phyloP scores from a whole-genome alignment of 129 eudicot genomes.

The Flaveria trinervia region DNA sequence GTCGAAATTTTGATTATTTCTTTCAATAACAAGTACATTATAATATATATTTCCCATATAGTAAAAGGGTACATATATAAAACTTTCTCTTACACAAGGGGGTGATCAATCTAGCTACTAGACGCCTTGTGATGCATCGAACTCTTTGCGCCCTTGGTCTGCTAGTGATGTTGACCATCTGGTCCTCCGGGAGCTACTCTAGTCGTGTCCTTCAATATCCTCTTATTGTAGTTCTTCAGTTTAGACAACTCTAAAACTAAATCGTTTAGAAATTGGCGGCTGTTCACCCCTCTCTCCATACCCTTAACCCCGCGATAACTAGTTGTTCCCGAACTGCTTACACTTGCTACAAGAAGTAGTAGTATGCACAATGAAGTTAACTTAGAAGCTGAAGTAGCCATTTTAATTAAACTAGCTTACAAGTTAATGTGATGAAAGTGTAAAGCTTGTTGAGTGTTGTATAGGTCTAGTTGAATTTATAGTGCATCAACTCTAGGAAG shows the following conservation, averaged over 20 bases:
- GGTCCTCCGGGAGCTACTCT: conserved; percentile 70
- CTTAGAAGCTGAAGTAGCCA: conserved; percentile 42
- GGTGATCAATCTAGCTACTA: background rate
- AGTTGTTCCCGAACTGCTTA: conserved; percentile 30
- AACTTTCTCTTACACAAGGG: conserved; percentile 35
- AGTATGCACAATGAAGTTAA: conserved; percentile 34
- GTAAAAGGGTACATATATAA: conserved; percentile 38
- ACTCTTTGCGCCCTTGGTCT: conserved; percentile 24
- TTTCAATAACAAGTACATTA: no score
- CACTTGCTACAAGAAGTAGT: conserved; percentile 34
- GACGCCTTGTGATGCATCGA: conserved; percentile 4
- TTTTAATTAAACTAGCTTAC: conserved; percentile 17
- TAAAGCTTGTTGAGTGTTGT: conserved; percentile 19
- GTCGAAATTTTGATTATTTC: background rate
- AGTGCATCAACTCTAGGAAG: conserved; percentile 31
- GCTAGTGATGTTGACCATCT: conserved; percentile 66
- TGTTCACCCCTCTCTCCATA: conserved; percentile 41
- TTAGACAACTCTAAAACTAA: conserved; percentile 40
- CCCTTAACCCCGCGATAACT: conserved; percentile 45
- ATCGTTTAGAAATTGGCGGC: conserved; percentile 45
- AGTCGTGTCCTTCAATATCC: conserved; percentile 40
- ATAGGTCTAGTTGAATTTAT: conserved; percentile 29
- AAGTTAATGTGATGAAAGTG: conserved; percentile 9
- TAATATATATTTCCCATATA: conserved; percentile 11
- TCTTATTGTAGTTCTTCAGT: conserved; percentile 37